A percentile compares a stretch with the other conserved stretches of the same genome.
Conservation (phyloP, 139 green algal species). For the Nannochloris sp. region DNA sequence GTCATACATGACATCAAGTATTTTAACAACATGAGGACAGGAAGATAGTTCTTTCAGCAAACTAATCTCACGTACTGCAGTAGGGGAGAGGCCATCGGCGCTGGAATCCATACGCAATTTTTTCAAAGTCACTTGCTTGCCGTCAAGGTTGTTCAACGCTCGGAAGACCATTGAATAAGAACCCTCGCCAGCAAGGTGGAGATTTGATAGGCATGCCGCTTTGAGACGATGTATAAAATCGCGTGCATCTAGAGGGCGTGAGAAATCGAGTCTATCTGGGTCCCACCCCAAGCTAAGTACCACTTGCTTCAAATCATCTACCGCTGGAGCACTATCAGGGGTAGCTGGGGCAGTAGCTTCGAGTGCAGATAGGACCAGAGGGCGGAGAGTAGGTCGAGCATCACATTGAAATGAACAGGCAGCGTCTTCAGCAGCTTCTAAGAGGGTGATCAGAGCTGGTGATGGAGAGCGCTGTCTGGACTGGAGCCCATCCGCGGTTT, state of each 20-base stretch:
- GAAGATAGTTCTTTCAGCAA: slow-evolving; percentile 76
- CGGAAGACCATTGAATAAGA: slow-evolving; percentile 41
- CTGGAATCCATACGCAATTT: slow-evolving; percentile 53
- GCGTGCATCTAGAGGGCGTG: background rate
- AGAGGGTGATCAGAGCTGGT: background rate
- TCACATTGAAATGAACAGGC: background rate
- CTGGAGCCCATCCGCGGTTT: too few species aligned
- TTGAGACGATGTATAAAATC: slow-evolving; percentile 4
- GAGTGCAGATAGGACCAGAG: background rate
- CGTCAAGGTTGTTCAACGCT: slow-evolving; percentile 4
- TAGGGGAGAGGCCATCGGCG: slow-evolving; percentile 75
- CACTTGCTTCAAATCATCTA: background rate
- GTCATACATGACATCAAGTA: slow-evolving; percentile 57
- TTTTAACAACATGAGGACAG: slow-evolving; percentile 51
- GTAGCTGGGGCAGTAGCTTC: background rate
- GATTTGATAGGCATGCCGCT: background rate
- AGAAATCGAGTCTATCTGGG: slow-evolving; percentile 1
- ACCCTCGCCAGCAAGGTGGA: slow-evolving; percentile 27
- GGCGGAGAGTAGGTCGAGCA: background rate
- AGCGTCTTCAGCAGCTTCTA: background rate
- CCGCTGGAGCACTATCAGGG: background rate
- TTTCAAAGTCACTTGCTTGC: slow-evolving; percentile 20
- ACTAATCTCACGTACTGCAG: slow-evolving; percentile 78
- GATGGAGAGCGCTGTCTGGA: too few species aligned
- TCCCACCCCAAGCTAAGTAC: slow-evolving; percentile 10